A percentile compares a stretch with the other conserved stretches of the same genome.
phyloP scores from a whole-genome alignment of 2,329 filamentous ascomycete species.

The Botrytis deweyae region DNA sequence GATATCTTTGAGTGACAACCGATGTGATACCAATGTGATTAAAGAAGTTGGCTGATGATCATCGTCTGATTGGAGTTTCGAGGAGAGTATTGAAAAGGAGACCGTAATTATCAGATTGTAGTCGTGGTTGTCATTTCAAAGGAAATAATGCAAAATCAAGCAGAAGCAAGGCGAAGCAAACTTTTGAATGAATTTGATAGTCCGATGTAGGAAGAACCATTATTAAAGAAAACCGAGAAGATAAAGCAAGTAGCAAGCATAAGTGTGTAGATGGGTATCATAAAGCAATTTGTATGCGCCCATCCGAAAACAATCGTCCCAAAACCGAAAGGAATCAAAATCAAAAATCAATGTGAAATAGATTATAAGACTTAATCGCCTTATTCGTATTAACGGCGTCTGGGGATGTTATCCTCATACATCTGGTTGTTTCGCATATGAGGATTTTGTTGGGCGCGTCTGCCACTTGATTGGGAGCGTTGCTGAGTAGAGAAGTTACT shows the following conservation, averaged over 20 bases:
- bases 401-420: background rate
- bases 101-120: background rate
- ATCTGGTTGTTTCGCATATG: slow-evolving; percentile 14
- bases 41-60: background rate
- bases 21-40: background rate
- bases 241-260: background rate
- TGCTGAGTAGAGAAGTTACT: slow-evolving; percentile 4
- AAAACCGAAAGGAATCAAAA: slow-evolving; percentile 7
- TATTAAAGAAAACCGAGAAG: background rate
- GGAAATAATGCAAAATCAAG: background rate
- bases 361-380: background rate
- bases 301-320: background rate
- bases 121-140: background rate
- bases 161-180: background rate
- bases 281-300: background rate
- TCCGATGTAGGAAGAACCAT: slow-evolving; percentile 8
- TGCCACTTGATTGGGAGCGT: slow-evolving; percentile 3
- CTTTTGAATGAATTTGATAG: background rate
- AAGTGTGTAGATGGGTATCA: slow-evolving; percentile 13
- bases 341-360: background rate
- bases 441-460: background rate
- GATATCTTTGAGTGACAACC: background rate
- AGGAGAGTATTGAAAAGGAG: slow-evolving; percentile 4
- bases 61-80: slow-evolving; percentile 4
- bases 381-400: background rate